Percentiles rank a stretch among this genome's conserved stretches.
Evolutionary conservation across 371 early-diverging fungal species (phyloP).

Genomic region (Apophysomyces sp.): DNA sequence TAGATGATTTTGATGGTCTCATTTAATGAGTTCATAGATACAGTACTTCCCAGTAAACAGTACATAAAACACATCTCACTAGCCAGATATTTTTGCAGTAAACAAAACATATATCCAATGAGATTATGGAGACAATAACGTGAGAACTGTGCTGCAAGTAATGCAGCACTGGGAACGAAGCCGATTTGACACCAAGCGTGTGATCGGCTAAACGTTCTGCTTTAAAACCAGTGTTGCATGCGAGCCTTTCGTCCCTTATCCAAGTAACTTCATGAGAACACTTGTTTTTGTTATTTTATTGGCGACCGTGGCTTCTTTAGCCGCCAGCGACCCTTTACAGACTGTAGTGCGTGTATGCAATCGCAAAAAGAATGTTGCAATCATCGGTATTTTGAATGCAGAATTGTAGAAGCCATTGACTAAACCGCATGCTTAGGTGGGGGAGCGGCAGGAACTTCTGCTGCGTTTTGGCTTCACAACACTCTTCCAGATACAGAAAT

Average conservation of each 20-base stretch:
- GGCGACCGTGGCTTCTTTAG: not conserved
- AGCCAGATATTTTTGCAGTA: too few species aligned
- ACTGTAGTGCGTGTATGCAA: not conserved
- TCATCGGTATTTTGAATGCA: not conserved
- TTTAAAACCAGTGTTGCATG: too few species aligned
- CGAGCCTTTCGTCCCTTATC: too few species aligned
- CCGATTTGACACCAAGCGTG: too few species aligned
- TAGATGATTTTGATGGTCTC: not conserved
- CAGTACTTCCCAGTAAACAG: too few species aligned
- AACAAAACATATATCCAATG: too few species aligned
- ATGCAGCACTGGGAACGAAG: too few species aligned
- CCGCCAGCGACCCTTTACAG: not conserved
- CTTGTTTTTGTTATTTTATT: not conserved
- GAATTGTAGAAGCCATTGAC: not conserved
- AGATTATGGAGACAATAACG: too few species aligned
- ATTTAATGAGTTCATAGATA: too few species aligned
- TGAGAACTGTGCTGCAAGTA: too few species aligned
- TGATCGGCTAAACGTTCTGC: too few species aligned
- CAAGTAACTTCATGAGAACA: not conserved
- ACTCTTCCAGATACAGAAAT: slow-evolving; percentile 36
- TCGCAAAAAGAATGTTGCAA: not conserved
- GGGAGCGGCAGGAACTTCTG: slow-evolving; percentile 63
- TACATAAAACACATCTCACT: too few species aligned
- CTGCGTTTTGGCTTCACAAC: slow-evolving; percentile 55
- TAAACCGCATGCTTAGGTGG: slow-evolving; percentile 40